Evolutionary conservation across 208 protist genomes (phyloP), one percentile per base, ranked within the genome.

Genomic region (Acanthamoeba royreba): DNA sequence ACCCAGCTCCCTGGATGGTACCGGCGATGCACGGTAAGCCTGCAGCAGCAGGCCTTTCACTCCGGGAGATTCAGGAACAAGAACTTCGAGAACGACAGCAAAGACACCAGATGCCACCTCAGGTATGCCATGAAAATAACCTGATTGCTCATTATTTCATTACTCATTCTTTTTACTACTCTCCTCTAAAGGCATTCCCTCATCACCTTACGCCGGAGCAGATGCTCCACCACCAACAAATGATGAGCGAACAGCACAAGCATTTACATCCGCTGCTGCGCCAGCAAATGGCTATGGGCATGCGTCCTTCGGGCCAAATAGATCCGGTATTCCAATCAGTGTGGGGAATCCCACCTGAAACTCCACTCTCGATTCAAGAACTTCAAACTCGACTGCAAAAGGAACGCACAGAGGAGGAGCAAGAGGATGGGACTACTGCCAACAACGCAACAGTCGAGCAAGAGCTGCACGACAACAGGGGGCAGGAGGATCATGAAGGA

Each of bases 181-280:
- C 49, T 55, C 19, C 13, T 72, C n/a, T 38, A 72, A 33, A 81
- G 69, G 69, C 69, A 1, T 81, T 81, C 69, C 69, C 69, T 9
- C 69, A 81, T n/a, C 69, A 45, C 25, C 47, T 81, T 42, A 22
- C 69, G 69, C 69, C 69, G 69, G 69, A 81, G 69, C 69, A 81
- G 69, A 81, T 81, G 69, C 69, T 81, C 69, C 69, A 69, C 33
- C 58, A 81, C 38, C 69, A 81, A 42, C 79, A 88, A 40, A 88
- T 88, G 79, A 2, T 88, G 46, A 61, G 28, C 43, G 79, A 88
- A 47, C 79, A 88, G 49, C 79, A 88, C 47, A 53, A 61, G 49
- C 79, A 88, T 33, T 49, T 77, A 38, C 66, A 77, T 25, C 66
- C 66, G 66, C 22, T 47, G 40, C 43, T 81, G 69, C 69, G 69